Base-by-base conservation (phyloP, 1,139 yeast species). In the Sugiyamaella grinbergsii region DNA sequence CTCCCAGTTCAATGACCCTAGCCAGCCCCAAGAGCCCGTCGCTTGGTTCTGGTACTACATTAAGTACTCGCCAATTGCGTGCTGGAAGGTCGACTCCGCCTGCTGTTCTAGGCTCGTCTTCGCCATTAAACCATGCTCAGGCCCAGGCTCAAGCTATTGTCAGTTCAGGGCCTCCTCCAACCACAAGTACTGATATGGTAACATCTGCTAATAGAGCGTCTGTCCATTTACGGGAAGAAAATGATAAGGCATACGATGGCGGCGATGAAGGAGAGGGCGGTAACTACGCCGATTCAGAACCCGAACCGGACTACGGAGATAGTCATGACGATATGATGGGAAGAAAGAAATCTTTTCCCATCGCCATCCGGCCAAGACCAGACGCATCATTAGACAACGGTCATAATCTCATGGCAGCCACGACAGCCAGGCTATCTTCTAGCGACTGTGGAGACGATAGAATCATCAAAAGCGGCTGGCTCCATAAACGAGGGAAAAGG, bases 381-480 rank as follows among this genome's bases (percentile, higher is more conserved):
- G 34, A 24, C 16, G 37, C 20, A 33, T 7, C 37, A 16, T 11
- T 16, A 18, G 10, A 10, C 8, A 36, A 19, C 28, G 18, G 13
- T 2, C 40, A n/a, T 13, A 22, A 29, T 16, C 6, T 13, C n/a
- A 36, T 23, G 7, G 28, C 26, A 10, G 18, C 40, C 26, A 11
- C 22, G 24, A 18, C 24, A 3, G 40, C 40, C 22, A 20, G 40
- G 13, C 40, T 28, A 3, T 20, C 34, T 3, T 28, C 34, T 5
- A 28, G 10, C 7, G 33, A 38, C 29, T 22, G 33, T 22, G 31
- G 39, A 31, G 48, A 38, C 8, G 54, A 50, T 33, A 36, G 42
- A 29, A 51, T 60, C 15, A 39, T 62, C 18, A 61, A 61, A 50
- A 60, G 59, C 42, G 72, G 72, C 4, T 69, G 71, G 71, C 60